These are phyloP conservation scores for Alternaria hordeiaustralica DNA, from an alignment of 2,329 filamentous ascomycete genomes.

Conservation along the genomic window DNA sequence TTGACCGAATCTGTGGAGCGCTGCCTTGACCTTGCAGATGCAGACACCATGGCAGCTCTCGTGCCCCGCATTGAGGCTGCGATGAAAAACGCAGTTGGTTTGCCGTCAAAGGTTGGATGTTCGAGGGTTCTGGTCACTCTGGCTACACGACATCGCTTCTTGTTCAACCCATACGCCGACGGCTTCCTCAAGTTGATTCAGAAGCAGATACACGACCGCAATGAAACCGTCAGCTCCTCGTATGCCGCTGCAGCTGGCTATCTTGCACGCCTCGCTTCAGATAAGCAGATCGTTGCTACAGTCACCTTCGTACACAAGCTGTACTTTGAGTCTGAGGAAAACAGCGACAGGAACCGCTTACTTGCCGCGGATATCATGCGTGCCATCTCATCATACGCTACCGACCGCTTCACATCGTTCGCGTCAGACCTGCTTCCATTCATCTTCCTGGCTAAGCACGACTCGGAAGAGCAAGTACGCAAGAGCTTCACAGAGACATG, in stretches of 20 bases:
- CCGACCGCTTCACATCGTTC: slow-evolving; percentile 83
- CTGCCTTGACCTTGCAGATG: slow-evolving; percentile 83
- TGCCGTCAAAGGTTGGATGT: slow-evolving; percentile 93
- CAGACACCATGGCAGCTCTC: slow-evolving; percentile 75
- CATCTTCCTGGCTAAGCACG: slow-evolving; percentile 85
- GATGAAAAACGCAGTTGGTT: slow-evolving; percentile 84
- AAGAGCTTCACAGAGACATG: slow-evolving; percentile 86
- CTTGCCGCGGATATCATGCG: slow-evolving; percentile 84
- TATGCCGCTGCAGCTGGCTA: slow-evolving; percentile 90
- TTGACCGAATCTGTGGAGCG: slow-evolving; percentile 92
- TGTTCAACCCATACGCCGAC: slow-evolving; percentile 78
- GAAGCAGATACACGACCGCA: slow-evolving; percentile 85
- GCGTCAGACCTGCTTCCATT: slow-evolving; percentile 81
- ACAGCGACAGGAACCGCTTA: slow-evolving; percentile 71
- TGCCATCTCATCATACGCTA: slow-evolving; percentile 82
- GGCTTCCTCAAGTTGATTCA: slow-evolving; percentile 78
- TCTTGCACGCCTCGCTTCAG: slow-evolving; percentile 70
- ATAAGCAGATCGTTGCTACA: slow-evolving; percentile 63
- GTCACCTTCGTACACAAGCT: slow-evolving; percentile 66
- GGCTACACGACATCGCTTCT: slow-evolving; percentile 76
- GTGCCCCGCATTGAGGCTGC: slow-evolving; percentile 75
- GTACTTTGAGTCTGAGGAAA: slow-evolving; percentile 84
- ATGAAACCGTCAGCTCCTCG: slow-evolving; percentile 88
- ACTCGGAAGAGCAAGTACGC: slow-evolving; percentile 78
- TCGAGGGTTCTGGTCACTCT: slow-evolving; percentile 84